A percentile compares a stretch with the other conserved stretches of the same genome.
Conservation (phyloP, 345 rosid genomes). For the Clarkia xantiana region DNA sequence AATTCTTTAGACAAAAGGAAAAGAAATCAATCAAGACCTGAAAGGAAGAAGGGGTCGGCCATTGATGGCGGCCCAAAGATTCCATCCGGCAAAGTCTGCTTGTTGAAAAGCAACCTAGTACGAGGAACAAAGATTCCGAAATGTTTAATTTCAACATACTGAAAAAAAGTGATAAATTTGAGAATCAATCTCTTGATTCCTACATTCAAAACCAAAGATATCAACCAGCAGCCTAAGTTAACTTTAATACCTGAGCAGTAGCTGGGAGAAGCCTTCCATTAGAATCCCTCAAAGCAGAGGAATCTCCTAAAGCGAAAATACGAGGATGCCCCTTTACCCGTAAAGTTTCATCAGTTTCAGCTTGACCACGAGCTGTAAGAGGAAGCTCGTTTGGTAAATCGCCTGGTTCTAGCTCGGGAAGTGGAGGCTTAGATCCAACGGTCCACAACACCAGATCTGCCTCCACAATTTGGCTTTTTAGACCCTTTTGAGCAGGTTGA, state of each 20-base stretch:
- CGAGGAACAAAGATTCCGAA: neutral
- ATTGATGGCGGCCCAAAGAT: conserved; percentile 94
- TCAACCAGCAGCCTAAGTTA: too few species aligned
- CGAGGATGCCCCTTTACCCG: conserved; percentile 94
- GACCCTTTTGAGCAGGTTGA: conserved; percentile 67
- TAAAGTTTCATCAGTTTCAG: conserved; percentile 87
- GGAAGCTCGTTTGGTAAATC: conserved; percentile 37
- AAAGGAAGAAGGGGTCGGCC: conserved; percentile 78
- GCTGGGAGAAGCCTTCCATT: conserved; percentile 75
- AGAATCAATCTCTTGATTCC: neutral
- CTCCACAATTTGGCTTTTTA: conserved; percentile 48
- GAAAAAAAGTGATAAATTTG: conserved; percentile 8
- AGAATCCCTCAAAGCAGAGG: conserved; percentile 67
- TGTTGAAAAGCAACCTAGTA: conserved; percentile 91
- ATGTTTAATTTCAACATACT: conserved; percentile 1
- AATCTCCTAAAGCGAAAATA: conserved; percentile 83
- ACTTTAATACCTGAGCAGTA: conserved; percentile 61
- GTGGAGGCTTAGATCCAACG: conserved; percentile 69
- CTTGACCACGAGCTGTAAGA: conserved; percentile 69
- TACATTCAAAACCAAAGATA: too few species aligned
- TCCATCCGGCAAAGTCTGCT: conserved; percentile 96
- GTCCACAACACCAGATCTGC: conserved; percentile 89
- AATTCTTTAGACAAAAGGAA: too few species aligned
- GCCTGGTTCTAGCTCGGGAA: conserved; percentile 44
- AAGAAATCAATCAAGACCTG: conserved; percentile 28